A percentile compares a stretch with the other conserved stretches of the same genome.
Evolutionary conservation across 192 early-diverging fungal species (phyloP).

Genomic region (Allomyces macrogynus): DNA sequence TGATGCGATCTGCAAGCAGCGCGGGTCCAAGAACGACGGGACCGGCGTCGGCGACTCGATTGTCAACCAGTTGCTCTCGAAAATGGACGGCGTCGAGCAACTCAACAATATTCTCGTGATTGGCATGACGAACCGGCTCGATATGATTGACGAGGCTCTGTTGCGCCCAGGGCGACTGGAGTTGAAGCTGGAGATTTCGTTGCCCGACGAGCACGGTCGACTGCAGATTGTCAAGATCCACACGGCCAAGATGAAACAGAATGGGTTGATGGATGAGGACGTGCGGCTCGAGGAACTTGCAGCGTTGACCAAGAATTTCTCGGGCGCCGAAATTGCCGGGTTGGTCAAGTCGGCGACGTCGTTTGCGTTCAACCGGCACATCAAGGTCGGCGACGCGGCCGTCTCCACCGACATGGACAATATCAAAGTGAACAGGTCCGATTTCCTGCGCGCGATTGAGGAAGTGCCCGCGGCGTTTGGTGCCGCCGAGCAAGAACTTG

Average conservation of each 20-base stretch:
- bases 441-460: slow-evolving; percentile 73
- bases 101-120: slow-evolving; percentile 95
- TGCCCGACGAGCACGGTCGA: slow-evolving; percentile 83
- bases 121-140: slow-evolving; percentile 95
- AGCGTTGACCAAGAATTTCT: slow-evolving; percentile 80
- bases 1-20: slow-evolving; percentile 96
- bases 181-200: slow-evolving; percentile 87
- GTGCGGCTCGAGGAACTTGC: slow-evolving; percentile 74
- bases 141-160: slow-evolving; percentile 96
- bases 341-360: slow-evolving; percentile 80
- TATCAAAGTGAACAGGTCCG: slow-evolving; percentile 63
- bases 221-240: slow-evolving; percentile 92
- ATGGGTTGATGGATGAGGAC: slow-evolving; percentile 58
- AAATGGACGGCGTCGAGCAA: slow-evolving; percentile 98
- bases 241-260: slow-evolving; percentile 63
- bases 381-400: slow-evolving; percentile 80
- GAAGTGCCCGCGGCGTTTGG: slow-evolving; percentile 92
- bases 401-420: slow-evolving; percentile 69
- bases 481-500: slow-evolving; percentile 76
- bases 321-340: slow-evolving; percentile 90
- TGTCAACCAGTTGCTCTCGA: slow-evolving; percentile 91
- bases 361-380: slow-evolving; percentile 87
- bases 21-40: slow-evolving; percentile 72
- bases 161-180: slow-evolving; percentile 87
- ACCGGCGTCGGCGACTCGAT: slow-evolving; percentile 93